Evolutionary conservation across 2,329 filamentous ascomycete genomes (phyloP).

Genomic region (Ambrosiella xylebori): DNA sequence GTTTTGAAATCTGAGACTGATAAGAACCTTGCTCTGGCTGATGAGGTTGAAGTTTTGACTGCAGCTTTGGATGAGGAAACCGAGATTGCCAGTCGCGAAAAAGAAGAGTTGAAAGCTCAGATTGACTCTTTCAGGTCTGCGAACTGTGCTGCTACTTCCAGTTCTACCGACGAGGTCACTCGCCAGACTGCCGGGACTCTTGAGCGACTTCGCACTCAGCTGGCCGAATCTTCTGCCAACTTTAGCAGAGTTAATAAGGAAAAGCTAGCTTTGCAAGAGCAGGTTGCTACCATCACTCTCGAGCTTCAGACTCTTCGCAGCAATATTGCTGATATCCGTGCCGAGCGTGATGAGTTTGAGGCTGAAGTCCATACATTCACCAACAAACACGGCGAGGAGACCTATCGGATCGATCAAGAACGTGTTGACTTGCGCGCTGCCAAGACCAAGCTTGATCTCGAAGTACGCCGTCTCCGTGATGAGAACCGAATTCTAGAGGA

Average conservation of each 20-base stretch:
- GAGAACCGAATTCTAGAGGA: constrained; percentile 42
- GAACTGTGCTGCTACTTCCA: constrained; percentile 15
- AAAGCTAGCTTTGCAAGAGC: constrained; percentile 45
- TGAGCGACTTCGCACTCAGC: constrained; percentile 35
- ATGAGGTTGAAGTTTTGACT: constrained; percentile 61
- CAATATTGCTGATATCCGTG: constrained; percentile 39
- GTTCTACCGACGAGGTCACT: constrained; percentile 13
- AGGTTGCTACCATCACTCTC: constrained; percentile 38
- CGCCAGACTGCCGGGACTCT: constrained; percentile 17
- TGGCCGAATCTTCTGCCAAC: constrained; percentile 41
- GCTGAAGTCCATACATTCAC: constrained; percentile 18
- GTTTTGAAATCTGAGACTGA: constrained; percentile 45
- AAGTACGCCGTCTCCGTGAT: constrained; percentile 46
- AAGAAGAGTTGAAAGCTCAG: constrained; percentile 16
- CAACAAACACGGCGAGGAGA: constrained; percentile 35
- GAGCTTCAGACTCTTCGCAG: constrained; percentile 42
- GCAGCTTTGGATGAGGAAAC: constrained; percentile 46
- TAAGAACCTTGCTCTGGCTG: constrained; percentile 51
- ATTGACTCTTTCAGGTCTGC: constrained; percentile 16
- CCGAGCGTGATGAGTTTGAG: constrained; percentile 52
- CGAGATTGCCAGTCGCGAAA: constrained; percentile 31
- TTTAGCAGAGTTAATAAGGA: constrained; percentile 40
- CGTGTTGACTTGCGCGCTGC: constrained; percentile 49
- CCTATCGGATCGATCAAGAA: constrained; percentile 47
- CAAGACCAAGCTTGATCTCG: constrained; percentile 51